Base-by-base conservation (phyloP, 2,329 filamentous ascomycete genomes). In the Monilinia polystroma region DNA sequence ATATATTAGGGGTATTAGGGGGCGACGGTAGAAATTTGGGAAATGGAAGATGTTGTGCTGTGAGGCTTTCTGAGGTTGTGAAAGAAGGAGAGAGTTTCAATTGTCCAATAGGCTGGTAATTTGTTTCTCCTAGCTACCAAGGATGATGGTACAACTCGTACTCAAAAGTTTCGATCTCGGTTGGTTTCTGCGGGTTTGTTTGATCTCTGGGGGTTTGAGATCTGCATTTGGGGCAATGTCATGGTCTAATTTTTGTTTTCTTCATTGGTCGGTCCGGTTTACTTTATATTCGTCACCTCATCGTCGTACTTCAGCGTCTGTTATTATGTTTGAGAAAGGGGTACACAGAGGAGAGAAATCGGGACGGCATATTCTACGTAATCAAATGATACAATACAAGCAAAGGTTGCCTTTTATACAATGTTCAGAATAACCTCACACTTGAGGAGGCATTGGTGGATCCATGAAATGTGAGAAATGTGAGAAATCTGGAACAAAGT, bases 41-140 rank as follows among this genome's bases (percentile, higher is more conserved):
- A 60, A 70, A 62, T 66, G n/a, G 67, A 66, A 73, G 69, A 73
- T 72, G 66, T 73, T 72, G 49, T 69, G 69, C 72, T 74, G 70
- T 71, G 72, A 72, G 70, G 68, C 69, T 72, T 69, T 72, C 43
- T 67, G 63, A 47, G 64, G 64, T 56, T 59, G 51, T 66, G 64
- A 63, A 66, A 62, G 68, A 66, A 68, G 60, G 51, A 47, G 29
- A 47, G 53, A 47, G 63, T 49, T 26, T 58, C 56, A 54, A 66
- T 60, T 70, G 58, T 67, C 66, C 49, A 60, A 68, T 57, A 65
- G 64, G 69, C 63, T 58, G 68, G 70, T 67, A 66, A 71, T 71
- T 52, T 71, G 68, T 63, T 69, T 64, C 71, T 71, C 68, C 68
- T 70, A 67, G 63, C 69, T 69, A 56, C 29, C 29, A 47, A 63